Base-by-base conservation (phyloP, 495 filamentous ascomycete species). In the Hypomontagnella submonticulosa region DNA sequence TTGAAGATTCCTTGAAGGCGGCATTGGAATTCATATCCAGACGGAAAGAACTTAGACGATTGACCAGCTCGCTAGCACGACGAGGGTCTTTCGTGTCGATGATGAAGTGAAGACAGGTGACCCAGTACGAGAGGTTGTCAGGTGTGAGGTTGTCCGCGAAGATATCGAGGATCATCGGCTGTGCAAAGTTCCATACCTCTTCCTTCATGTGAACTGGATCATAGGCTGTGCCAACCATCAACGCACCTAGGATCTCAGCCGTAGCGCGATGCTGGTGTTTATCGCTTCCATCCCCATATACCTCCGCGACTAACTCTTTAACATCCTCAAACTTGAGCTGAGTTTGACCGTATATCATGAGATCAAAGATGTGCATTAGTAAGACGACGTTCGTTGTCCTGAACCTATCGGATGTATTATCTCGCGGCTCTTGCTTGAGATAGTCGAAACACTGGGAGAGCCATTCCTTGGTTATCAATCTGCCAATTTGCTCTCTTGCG, bases 221-320 rank as follows among this genome's bases (percentile, higher is more conserved):
- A 52, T 97, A 92, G 2, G 85, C 78, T 42, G 92, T 89, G 32
- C 89, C 89, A 41, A 85, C 83, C 8, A 98, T 80, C 68, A 99
- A 73, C 18, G 91, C 92, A 15, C 91, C 92, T 12, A 99, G 81
- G 57, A 99, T 97, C 74, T 99, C 95, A 3, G 96, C 86, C 15
- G 94, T 97, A 6, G 96, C 96, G 41, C 95, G 90, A 72, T 99
- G 95, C 73, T 98, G 93, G 76, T 99, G 96, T 74, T 97, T 99
- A 69, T 99, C 95, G 63, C 87, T 92, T 20, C 96, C 93, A 78
- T 98, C 95, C 18, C 89, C 93, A 67, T 89, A 97, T 2, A 93
- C 87, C 1, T 80, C 81, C 55, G 84, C 80, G 16, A 89, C 84
- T 56, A 95, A 80, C 61, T 93, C 88, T 66, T 96, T 87, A 69